Conservation (phyloP, 495 filamentous ascomycete species). For the Halenospora varia region DNA sequence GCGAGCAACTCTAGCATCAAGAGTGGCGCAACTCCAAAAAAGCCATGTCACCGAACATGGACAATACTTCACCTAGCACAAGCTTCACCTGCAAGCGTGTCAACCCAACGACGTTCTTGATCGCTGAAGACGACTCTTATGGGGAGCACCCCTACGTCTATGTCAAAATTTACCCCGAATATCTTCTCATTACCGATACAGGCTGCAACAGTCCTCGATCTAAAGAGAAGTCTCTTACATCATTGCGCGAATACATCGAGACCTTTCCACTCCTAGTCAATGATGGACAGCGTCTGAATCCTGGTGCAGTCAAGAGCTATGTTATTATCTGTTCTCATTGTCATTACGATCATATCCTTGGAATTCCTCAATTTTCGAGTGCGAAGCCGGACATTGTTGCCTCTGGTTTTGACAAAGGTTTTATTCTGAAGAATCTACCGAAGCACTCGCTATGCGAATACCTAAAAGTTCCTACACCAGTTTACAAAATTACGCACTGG, state of each 20-base stretch:
- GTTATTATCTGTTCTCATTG: constrained; percentile 37
- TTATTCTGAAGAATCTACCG: constrained; percentile 31
- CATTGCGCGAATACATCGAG: constrained; percentile 34
- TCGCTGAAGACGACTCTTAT: constrained; percentile 33
- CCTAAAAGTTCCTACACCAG: constrained; percentile 24
- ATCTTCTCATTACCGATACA: constrained; percentile 32
- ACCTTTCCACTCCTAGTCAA: constrained; percentile 29
- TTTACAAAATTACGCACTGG: constrained; percentile 34
- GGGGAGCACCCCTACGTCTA: constrained; percentile 38
- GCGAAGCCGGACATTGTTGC: constrained; percentile 29
- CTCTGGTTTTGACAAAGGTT: constrained; percentile 29
- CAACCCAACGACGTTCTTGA: constrained; percentile 34
- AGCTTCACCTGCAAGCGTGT: constrained; percentile 30
- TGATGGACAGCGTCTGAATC: constrained; percentile 28
- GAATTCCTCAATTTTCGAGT: constrained; percentile 28
- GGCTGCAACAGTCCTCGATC: constrained; percentile 29
- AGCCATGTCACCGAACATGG: neutral
- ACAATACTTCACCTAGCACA: constrained; percentile 4
- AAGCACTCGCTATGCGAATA: constrained; percentile 31
- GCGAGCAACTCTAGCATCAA: no score
- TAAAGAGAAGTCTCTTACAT: constrained; percentile 7
- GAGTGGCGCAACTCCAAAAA: no score
- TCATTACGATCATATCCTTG: constrained; percentile 39
- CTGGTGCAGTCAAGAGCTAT: constrained; percentile 26
- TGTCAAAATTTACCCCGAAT: constrained; percentile 30